These are phyloP conservation scores for Mycena kentingensis DNA, from an alignment of 768 basidiomycete genomes.

Conservation along the genomic window DNA sequence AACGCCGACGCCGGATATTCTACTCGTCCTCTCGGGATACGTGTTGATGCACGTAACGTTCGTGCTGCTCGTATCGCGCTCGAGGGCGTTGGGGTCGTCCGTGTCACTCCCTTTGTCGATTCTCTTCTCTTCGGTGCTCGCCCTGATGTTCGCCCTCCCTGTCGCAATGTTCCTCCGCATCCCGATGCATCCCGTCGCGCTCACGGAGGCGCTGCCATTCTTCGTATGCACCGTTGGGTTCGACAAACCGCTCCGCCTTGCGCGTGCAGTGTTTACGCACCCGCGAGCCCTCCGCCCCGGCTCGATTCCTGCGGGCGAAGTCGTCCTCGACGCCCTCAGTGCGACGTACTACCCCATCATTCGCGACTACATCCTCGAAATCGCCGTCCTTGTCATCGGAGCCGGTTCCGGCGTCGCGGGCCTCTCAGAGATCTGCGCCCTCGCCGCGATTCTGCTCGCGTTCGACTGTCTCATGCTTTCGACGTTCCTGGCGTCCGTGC, in stretches of 20 bases:
- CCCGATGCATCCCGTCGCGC: slow-evolving; percentile 87
- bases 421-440: slow-evolving; percentile 89
- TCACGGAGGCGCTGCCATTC: slow-evolving; percentile 97
- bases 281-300: slow-evolving; percentile 25
- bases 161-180: slow-evolving; percentile 73
- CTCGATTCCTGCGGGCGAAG: slow-evolving; percentile 64
- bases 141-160: slow-evolving; percentile 83
- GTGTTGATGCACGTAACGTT: slow-evolving; percentile 96
- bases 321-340: slow-evolving; percentile 82
- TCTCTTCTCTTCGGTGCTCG: slow-evolving; percentile 76
- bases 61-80: slow-evolving; percentile 85
- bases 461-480: slow-evolving; percentile 88
- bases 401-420: slow-evolving; percentile 87
- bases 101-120: slow-evolving; percentile 68
- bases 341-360: slow-evolving; percentile 82
- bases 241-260: slow-evolving; percentile 94
- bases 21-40: slow-evolving; percentile 92
- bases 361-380: slow-evolving; percentile 90
- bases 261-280: slow-evolving; percentile 77
- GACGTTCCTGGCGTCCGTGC: slow-evolving; percentile 85
- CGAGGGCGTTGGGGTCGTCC: slow-evolving; percentile 76
- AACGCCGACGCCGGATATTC: slow-evolving; percentile 94
- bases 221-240: slow-evolving; percentile 97
- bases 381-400: slow-evolving; percentile 85
- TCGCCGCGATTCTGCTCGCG: slow-evolving; percentile 84